Percentiles rank a stretch among this genome's conserved stretches.
Conservation (phyloP, 176 grass and related monocot genomes). For the Oryza rufipogon region DNA sequence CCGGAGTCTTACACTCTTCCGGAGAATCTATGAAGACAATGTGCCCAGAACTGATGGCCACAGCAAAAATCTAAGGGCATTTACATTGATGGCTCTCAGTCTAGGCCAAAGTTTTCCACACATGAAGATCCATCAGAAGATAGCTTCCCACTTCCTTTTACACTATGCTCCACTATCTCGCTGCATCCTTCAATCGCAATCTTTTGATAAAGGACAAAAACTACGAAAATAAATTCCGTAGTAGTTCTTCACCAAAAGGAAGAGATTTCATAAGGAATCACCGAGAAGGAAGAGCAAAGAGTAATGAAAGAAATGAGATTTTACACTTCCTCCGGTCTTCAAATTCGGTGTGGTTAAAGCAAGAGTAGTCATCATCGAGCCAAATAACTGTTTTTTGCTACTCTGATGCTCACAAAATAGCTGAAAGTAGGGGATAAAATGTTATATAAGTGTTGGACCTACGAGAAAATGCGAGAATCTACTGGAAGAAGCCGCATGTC, state of each 20-base stretch:
- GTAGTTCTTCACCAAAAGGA: constrained; percentile 22
- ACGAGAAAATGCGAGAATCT: constrained; percentile 15
- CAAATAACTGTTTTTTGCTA: not conserved
- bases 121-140: constrained; percentile 39
- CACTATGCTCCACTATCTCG: not conserved
- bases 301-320: not conserved
- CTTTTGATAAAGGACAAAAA: constrained; percentile 9
- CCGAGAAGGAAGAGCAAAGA: not conserved
- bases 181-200: constrained; percentile 25
- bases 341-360: constrained; percentile 48
- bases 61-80: not conserved
- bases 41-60: not conserved
- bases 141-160: not conserved
- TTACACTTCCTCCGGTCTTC: not conserved
- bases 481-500: constrained; percentile 3
- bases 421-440: not conserved
- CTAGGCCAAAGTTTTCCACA: constrained; percentile 39
- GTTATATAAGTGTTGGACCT: not conserved
- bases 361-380: constrained; percentile 41
- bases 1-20: too few species aligned
- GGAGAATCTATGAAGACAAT: too few species aligned
- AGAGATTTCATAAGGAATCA: constrained; percentile 24
- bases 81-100: constrained; percentile 15
- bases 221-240: not conserved
- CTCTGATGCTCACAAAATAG: not conserved